Evolutionary conservation across 345 rosid species (phyloP).

Genomic region (Gossypium thurberi): DNA sequence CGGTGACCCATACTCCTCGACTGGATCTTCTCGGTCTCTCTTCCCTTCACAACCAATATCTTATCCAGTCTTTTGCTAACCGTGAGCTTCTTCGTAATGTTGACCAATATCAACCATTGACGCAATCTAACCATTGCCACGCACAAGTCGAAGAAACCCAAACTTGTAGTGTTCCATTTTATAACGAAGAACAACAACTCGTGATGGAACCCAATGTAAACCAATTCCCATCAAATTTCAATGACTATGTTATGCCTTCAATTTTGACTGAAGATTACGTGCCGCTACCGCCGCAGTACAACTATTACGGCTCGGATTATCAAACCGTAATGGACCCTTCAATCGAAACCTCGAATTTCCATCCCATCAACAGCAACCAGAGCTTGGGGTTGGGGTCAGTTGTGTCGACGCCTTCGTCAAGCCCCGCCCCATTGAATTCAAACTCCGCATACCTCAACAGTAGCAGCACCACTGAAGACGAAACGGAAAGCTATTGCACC

Average conservation of each 20-base stretch:
- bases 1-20: constrained; percentile 68
- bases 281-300: constrained; percentile 12
- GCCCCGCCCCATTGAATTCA: constrained; percentile 56
- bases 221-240: constrained; percentile 16
- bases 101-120: constrained; percentile 19
- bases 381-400: constrained; percentile 42
- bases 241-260: constrained; percentile 24
- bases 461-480: constrained; percentile 57
- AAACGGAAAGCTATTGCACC: constrained; percentile 69
- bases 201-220: constrained; percentile 17
- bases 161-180: constrained; percentile 23
- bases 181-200: constrained; percentile 24
- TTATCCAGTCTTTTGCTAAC: constrained; percentile 30
- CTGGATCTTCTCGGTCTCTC: constrained; percentile 68
- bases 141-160: constrained; percentile 27
- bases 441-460: constrained; percentile 36
- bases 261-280: constrained; percentile 27
- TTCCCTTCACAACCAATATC: constrained; percentile 43
- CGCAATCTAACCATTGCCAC: constrained; percentile 26
- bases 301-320: constrained; percentile 11
- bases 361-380: constrained; percentile 23
- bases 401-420: constrained; percentile 54
- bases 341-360: constrained; percentile 20
- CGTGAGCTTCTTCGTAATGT: constrained; percentile 26
- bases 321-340: constrained; percentile 32